Percentiles rank a stretch among this genome's conserved stretches.
Evolutionary conservation across 371 early-diverging fungal species (phyloP).

Genomic region (Mucor irregularis): DNA sequence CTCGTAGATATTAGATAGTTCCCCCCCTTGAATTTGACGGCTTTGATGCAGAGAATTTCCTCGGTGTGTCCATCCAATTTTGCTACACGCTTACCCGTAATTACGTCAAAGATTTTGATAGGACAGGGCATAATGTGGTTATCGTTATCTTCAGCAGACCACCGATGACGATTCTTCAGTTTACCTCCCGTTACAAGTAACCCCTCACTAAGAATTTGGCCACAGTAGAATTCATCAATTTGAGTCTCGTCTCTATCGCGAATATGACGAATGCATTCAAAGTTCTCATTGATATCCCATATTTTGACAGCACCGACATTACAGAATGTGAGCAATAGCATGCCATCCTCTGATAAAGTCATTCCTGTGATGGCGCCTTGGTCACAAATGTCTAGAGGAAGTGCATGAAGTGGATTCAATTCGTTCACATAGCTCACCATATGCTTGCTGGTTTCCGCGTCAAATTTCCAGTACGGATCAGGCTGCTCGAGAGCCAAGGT

Average conservation of each 20-base stretch:
- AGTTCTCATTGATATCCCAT: slow-evolving; percentile 78
- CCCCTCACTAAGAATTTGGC: slow-evolving; percentile 63
- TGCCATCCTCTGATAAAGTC: slow-evolving; percentile 79
- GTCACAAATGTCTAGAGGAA: slow-evolving; percentile 51
- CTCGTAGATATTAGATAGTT: slow-evolving; percentile 84
- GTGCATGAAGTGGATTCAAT: slow-evolving; percentile 57
- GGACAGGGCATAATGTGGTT: slow-evolving; percentile 90
- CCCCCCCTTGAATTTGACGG: slow-evolving; percentile 70
- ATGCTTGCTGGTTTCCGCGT: slow-evolving; percentile 45
- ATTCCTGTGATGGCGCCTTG: slow-evolving; percentile 75
- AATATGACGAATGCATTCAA: slow-evolving; percentile 65
- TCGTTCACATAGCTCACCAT: slow-evolving; percentile 50
- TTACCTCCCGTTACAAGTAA: slow-evolving; percentile 34
- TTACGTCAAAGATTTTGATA: slow-evolving; percentile 83
- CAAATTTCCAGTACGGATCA: slow-evolving; percentile 62
- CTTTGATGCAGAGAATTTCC: slow-evolving; percentile 83
- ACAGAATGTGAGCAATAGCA: slow-evolving; percentile 82
- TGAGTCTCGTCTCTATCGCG: slow-evolving; percentile 75
- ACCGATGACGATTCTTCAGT: slow-evolving; percentile 81
- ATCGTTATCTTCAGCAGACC: slow-evolving; percentile 88
- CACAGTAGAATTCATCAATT: slow-evolving; percentile 90
- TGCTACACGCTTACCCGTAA: slow-evolving; percentile 68
- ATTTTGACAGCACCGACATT: slow-evolving; percentile 76
- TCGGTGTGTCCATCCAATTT: slow-evolving; percentile 82
- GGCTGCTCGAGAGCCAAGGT: slow-evolving; percentile 58